phyloP scores from a whole-genome alignment of 2,329 filamentous ascomycete species.

The Elsinoe arachidis region DNA sequence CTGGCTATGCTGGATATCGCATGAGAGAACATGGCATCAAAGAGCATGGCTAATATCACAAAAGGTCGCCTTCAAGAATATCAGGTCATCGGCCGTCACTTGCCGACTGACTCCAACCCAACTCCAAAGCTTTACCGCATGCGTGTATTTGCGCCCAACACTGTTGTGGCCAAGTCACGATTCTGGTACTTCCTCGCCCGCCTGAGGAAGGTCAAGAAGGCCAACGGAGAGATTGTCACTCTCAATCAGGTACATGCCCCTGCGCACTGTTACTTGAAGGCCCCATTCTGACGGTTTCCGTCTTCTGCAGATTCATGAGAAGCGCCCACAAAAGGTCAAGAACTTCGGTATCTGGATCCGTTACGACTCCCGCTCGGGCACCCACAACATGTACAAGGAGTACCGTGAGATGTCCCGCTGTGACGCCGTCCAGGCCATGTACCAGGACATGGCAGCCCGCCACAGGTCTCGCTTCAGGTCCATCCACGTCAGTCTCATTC shows the following conservation, averaged over 20 bases:
- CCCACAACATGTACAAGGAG: constrained; percentile 99
- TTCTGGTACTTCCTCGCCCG: constrained; percentile 99
- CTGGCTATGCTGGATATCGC: neutral
- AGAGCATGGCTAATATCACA: constrained; percentile 1
- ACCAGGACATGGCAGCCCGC: constrained; percentile 99
- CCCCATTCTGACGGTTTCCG: constrained; percentile 17
- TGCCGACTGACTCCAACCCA: constrained; percentile 96
- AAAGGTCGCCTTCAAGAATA: constrained; percentile 99
- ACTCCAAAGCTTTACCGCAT: constrained; percentile 99
- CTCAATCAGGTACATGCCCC: constrained; percentile 68
- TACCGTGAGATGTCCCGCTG: constrained; percentile 97
- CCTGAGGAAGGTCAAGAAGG: constrained; percentile 99
- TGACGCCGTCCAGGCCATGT: constrained; percentile 91
- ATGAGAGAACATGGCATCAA: neutral
- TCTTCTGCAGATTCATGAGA: constrained; percentile 75
- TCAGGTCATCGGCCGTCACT: constrained; percentile 99
- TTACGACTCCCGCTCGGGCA: constrained; percentile 98
- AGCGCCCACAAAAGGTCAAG: constrained; percentile 99
- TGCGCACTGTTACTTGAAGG: constrained; percentile 14
- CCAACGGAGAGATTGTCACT: constrained; percentile 97
- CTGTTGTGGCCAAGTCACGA: constrained; percentile 96
- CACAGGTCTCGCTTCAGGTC: constrained; percentile 97
- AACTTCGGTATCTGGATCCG: constrained; percentile 99
- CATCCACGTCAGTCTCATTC: constrained; percentile 71
- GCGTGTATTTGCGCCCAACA: constrained; percentile 98